A percentile compares a stretch with the other conserved stretches of the same genome.
phyloP scores from a whole-genome alignment of 73 alveolate species.

The Paramecium sonneborni region DNA sequence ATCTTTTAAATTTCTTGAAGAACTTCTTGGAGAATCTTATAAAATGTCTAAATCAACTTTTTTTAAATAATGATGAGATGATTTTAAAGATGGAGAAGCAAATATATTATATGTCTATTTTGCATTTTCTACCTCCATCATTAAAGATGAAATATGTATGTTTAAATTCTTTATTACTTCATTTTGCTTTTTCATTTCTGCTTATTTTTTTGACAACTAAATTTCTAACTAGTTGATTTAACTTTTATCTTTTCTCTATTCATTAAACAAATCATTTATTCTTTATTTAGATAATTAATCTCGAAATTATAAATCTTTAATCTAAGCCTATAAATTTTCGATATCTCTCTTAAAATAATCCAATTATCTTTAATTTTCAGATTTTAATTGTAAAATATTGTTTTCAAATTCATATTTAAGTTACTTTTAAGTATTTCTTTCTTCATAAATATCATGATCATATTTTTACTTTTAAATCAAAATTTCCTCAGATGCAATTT shows the following conservation, averaged over 20 bases:
- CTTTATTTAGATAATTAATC: background rate
- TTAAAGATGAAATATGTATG: background rate
- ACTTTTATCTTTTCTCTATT: background rate
- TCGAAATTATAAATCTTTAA: background rate
- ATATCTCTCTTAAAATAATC: background rate
- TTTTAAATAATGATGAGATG: background rate
- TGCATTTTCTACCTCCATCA: background rate
- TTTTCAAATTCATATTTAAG: background rate
- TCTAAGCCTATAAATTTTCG: background rate
- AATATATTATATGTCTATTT: background rate
- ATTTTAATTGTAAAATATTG: background rate
- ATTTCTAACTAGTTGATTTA: background rate
- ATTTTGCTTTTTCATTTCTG: background rate
- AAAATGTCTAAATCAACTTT: background rate
- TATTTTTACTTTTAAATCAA: background rate
- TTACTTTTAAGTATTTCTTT: background rate
- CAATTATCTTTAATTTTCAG: background rate
- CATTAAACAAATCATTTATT: background rate
- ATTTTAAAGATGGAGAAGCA: background rate
- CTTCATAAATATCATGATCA: conserved; percentile 1
- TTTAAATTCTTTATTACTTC: background rate
- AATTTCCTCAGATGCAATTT: background rate
- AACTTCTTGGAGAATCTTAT: background rate
- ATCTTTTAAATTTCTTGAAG: background rate
- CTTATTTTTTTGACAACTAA: background rate